phyloP scores from a whole-genome alignment of 805 yeast genomes.

The Sungouiozyma intestinalis region DNA sequence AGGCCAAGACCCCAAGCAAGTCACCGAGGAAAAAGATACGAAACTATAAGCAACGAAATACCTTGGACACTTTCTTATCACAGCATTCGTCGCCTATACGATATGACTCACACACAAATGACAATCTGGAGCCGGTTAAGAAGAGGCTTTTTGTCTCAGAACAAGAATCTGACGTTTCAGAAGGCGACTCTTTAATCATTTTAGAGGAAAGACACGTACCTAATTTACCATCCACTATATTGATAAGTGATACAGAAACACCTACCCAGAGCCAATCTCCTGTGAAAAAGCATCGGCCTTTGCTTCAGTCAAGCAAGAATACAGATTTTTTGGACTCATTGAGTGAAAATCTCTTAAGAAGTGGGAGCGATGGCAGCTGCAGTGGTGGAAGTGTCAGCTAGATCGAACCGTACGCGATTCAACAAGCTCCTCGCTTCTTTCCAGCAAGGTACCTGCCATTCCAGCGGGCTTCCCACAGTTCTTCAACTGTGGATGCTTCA shows the following conservation, averaged over 20 bases:
- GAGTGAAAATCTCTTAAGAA: no score
- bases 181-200: conserved; percentile 14
- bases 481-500: no score
- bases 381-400: no score
- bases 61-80: conserved; percentile 15
- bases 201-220: conserved; percentile 9
- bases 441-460: no score
- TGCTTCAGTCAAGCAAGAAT: no score
- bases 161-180: not conserved
- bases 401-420: no score
- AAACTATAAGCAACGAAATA: conserved; percentile 16
- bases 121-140: conserved; percentile 5
- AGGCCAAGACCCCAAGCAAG: conserved; percentile 1
- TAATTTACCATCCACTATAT: not conserved
- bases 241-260: not conserved
- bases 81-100: conserved; percentile 16
- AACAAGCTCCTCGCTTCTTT: no score
- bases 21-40: conserved; percentile 7
- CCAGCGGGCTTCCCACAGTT: no score
- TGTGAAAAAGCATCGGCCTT: conserved; percentile 6
- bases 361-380: no score
- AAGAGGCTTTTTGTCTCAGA: conserved; percentile 1
- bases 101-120: conserved; percentile 10
- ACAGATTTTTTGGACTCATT: no score
- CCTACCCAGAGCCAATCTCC: conserved; percentile 6